Evolutionary conservation across 2,329 filamentous ascomycete species (phyloP), one percentile per base, ranked within the genome.

Genomic region (Ceratocystis smalleyi): DNA sequence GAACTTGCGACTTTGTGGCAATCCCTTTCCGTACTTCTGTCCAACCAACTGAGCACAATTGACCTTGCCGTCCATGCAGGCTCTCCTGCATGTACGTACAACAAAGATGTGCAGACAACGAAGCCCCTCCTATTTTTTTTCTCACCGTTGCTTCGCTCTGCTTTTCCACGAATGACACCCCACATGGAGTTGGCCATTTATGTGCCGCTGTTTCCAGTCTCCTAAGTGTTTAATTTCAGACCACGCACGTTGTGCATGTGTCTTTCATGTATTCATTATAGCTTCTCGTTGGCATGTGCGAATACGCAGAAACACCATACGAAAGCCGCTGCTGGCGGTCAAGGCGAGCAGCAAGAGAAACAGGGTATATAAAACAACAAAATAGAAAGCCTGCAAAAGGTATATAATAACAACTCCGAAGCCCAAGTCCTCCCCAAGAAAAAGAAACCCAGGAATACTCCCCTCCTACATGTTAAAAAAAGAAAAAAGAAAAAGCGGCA

Each of bases 321-420:
- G n/a, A 35, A 57, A 24, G 15, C 54, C 27, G 19, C 17, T 30
- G 54, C 27, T 57, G 27, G 27, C 27, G 27, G 15, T 32, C 32
- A 15, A n/a, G 5, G 54, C 27, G 17, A 57, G 54, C 54, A 57
- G 5, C 15, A 15, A 30, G 51, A 30, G 51, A 55, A 2, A 32
- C 5, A 30, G 54, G 54, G 54, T 57, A 57, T 57, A 32, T n/a
- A 57, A 12, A 57, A 8, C 15, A 57, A 57, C 30, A 32, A 57
- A 57, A 57, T n/a, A 57, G 30, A 32, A 57, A 57, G 35, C 54
- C 30, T 57, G 4, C 54, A 57, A 57, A 35, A 57, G 54, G 54
- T 57, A 57, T 57, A 57, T 30, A 57, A 57, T 30, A 35, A 57
- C 7, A 55, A 17, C 27, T 6, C 24, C 30, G 17, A 35, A 57